Evolutionary conservation across 331 rosid species (phyloP).

Genomic region (Quercus lobata): DNA sequence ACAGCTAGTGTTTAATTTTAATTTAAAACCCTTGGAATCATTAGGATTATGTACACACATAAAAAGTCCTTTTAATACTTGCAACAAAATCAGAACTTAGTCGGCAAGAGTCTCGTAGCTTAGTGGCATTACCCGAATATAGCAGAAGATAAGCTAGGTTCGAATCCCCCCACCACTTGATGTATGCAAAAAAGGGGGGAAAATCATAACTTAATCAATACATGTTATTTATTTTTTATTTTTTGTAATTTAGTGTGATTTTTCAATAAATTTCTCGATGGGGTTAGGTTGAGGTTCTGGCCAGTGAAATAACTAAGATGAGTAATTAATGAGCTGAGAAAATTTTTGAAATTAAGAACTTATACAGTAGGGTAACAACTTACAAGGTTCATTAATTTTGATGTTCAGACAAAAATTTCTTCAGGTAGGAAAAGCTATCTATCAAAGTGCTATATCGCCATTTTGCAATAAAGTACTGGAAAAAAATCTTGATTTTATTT

Average conservation of each 20-base stretch:
- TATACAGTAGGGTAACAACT: not conserved
- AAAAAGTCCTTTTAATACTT: not conserved
- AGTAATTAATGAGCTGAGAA: not conserved
- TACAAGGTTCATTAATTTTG: not conserved
- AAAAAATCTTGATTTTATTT: not conserved
- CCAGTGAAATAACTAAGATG: not conserved
- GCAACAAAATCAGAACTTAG: not conserved
- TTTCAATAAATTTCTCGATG: not conserved
- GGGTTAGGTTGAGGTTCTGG: not conserved
- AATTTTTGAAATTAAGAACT: not conserved
- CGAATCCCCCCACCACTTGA: no score
- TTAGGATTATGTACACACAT: not conserved
- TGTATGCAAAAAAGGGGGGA: no score
- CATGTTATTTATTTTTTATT: no score
- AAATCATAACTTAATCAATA: not conserved
- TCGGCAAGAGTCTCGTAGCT: no score
- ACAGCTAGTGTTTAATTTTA: not conserved
- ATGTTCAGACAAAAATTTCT: not conserved
- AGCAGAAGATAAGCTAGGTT: no score
- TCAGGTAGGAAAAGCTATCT: not conserved
- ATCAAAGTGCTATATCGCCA: not conserved
- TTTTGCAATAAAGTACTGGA: not conserved
- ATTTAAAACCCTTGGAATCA: not conserved
- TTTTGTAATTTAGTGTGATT: no score
- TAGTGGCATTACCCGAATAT: no score